A percentile compares a stretch with the other conserved stretches of the same genome.
Conservation (phyloP, 139 green algal genomes). For the Coccomyxa sp. region DNA sequence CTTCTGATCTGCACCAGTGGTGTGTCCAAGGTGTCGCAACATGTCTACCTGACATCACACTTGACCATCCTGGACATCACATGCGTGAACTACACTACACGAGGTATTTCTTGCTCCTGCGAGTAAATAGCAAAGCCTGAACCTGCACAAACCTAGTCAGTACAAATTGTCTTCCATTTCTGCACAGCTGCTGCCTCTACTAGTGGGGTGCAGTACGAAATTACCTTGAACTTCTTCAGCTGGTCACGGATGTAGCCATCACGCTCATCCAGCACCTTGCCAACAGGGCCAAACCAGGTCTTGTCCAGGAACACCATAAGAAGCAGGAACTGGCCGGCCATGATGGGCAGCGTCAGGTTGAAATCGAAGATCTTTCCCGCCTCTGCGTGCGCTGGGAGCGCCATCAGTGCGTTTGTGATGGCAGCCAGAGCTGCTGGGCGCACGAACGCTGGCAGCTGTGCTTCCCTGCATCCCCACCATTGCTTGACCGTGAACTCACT, state of each 20-base stretch:
- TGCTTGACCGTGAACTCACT: background rate
- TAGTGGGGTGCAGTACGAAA: too few species aligned
- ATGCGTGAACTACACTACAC: too few species aligned
- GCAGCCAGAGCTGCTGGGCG: slow-evolving; percentile 47
- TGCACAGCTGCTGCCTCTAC: too few species aligned
- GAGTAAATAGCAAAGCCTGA: too few species aligned
- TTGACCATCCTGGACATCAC: too few species aligned
- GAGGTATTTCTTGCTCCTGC: too few species aligned
- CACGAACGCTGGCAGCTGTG: slow-evolving; percentile 34
- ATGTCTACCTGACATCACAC: too few species aligned
- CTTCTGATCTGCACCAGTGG: too few species aligned
- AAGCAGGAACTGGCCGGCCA: slow-evolving; percentile 78
- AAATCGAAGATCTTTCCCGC: slow-evolving; percentile 79
- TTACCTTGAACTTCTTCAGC: slow-evolving; percentile 68
- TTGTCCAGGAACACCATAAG: slow-evolving; percentile 94
- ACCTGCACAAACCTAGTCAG: too few species aligned
- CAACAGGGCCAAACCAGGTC: slow-evolving; percentile 85
- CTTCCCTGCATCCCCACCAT: slow-evolving; percentile 9
- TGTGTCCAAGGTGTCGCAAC: too few species aligned
- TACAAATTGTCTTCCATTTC: too few species aligned
- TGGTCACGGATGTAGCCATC: slow-evolving; percentile 70
- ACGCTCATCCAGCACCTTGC: slow-evolving; percentile 81
- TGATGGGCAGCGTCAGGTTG: slow-evolving; percentile 73
- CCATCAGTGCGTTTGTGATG: slow-evolving; percentile 64
- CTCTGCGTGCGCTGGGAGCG: slow-evolving; percentile 67